Percentiles rank a stretch among this genome's conserved stretches.
Evolutionary conservation across 2,329 filamentous ascomycete genomes (phyloP).

Genomic region (Byssoonygena ceratinophila): DNA sequence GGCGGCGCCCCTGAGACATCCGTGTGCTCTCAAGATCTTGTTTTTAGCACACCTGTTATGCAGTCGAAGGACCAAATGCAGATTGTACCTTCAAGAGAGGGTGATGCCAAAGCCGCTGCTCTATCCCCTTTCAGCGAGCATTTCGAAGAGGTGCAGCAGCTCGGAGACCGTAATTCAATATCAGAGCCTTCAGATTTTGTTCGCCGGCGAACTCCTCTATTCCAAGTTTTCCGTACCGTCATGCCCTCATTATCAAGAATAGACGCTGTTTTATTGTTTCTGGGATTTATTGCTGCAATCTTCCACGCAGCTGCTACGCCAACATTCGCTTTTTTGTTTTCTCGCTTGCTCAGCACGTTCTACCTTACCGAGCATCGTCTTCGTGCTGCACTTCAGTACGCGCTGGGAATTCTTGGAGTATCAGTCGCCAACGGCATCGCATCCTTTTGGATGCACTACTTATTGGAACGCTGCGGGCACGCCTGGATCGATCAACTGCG

Average conservation of each 20-base stretch:
- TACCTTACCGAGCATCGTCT: conserved; percentile 45
- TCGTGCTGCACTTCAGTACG: conserved; percentile 52
- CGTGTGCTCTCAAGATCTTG: neutral
- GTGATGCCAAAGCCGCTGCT: neutral
- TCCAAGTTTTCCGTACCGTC: conserved; percentile 55
- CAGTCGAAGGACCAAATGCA: neutral
- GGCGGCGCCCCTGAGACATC: neutral
- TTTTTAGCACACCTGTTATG: neutral
- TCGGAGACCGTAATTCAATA: neutral
- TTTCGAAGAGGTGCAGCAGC: neutral
- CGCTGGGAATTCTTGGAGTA: conserved; percentile 57
- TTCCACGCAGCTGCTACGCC: conserved; percentile 59
- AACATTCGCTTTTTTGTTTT: conserved; percentile 64
- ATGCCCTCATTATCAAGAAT: conserved; percentile 52
- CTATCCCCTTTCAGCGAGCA: neutral
- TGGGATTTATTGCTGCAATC: conserved; percentile 52
- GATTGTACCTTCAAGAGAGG: neutral
- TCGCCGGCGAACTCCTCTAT: conserved; percentile 28
- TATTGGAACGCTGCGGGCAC: conserved; percentile 62
- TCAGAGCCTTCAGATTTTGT: neutral
- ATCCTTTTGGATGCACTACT: conserved; percentile 56
- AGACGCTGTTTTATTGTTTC: conserved; percentile 46
- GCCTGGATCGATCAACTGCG: conserved; percentile 67
- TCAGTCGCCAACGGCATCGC: conserved; percentile 56
- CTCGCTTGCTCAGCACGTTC: conserved; percentile 61